Evolutionary conservation across 352 stramenopile genomes (phyloP), one percentile per base, ranked within the genome.

Genomic region (Phytophthora foliorum): DNA sequence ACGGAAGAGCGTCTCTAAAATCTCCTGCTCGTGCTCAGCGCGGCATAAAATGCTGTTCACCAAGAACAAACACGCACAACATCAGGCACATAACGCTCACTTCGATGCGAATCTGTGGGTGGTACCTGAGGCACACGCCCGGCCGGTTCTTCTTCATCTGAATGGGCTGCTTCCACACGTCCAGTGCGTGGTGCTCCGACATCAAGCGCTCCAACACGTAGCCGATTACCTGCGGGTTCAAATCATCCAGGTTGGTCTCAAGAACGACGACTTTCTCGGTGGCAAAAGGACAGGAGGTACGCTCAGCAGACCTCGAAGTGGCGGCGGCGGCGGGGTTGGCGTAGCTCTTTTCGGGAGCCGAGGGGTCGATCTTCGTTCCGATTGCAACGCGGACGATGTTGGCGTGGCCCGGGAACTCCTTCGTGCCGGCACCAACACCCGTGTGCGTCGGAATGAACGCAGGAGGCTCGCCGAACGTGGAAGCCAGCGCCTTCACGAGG

Each of bases 61-160:
- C 19, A 67, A 48, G 17, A 25, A 16, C 21, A 48, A 27, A 27
- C 6, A 45, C 5, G 29, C 41, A 16, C 19, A 27, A 27, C 1
- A 48, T 48, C 41, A 48, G 41, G 29, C 4, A 27, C 41, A 25
- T 27, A 19, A 27, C 10, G 41, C 41, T 29, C 41, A 27, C 7
- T 27, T 16, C n/a, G 16, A 17, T 53, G 51, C 6, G 62, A 14
- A 1, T 31, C 7, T 50, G 39, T 21, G 24, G 6, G 16, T 53
- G 46, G 16, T 66, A 93, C 85, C 80, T 91, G 44, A 98, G 74
- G 25, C 90, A 84, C 21, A 90, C 73, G 1, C 72, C 91, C 6
- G 89, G 86, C 0, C 91, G 84, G 25, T 88, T 90, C 74, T 98
- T 98, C 77, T 98, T 98, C 93, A 98, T 98, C 39, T 94, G 81